Evolutionary conservation across 2,329 filamentous ascomycete genomes (phyloP), one percentile per base, ranked within the genome.

Genomic region (Byssochlamys sp.): DNA sequence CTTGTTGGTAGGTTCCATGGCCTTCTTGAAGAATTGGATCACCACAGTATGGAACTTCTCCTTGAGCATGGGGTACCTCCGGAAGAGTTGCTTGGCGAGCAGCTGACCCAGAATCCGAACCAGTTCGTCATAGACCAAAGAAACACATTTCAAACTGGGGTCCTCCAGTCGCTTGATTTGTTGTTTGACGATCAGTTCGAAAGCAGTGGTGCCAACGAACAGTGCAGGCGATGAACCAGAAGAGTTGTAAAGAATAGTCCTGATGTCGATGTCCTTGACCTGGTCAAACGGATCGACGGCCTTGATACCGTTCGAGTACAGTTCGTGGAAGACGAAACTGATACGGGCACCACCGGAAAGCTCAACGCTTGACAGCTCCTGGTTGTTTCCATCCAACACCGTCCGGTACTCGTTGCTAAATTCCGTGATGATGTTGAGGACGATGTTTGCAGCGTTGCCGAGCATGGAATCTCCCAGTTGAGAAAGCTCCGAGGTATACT

Each of bases 1-100:
- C 81, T 97, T 97, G 79, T 96, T 97, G 39, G 94, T 96, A 5
- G 94, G 94, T 56, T 96, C 91, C 89, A 97, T 96, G 56, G 90
- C 87, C 78, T 95, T 96, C 78, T 97, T 97, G 81, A 96, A 97
- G 77, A 99, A 99, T 9, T 79, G 69, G 65, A 99, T 94, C 54
- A 97, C 92, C 12, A 96, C 91, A 11, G 81, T 80, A 73, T 99
- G 91, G 75, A 99, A 89, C 78, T 95, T 96, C 80, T 99, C 94
- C 81, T 97, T 97, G 56, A 99, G 80, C 62, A 80, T 78, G n/a
- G 94, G 94, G 71, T 99, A 99, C 60, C 94, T 84, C 61, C 92
- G 85, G 81, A 95, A 99, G 53, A 96, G 80, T 65, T 87, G 82
- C 80, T 96, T 99, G 73, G 83, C 82, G 56, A 99, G 84, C 19